Conservation (phyloP, 192 early-diverging fungal species). For the Coemansia sp. region DNA sequence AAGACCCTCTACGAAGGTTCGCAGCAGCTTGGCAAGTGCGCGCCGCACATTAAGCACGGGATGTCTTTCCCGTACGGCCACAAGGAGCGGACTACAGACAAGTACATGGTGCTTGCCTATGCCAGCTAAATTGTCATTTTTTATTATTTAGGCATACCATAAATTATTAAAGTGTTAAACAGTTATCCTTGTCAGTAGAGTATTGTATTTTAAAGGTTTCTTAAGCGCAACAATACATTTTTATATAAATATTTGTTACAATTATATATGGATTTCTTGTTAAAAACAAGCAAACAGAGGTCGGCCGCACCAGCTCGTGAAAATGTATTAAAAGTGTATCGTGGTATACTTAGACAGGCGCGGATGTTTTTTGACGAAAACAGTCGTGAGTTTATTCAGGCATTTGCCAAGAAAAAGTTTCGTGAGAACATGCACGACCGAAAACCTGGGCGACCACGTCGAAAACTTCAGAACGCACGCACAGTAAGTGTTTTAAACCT, state of each 20-base stretch:
- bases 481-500: slow-evolving; percentile 9
- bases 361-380: slow-evolving; percentile 43
- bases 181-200: too few relatives aligned
- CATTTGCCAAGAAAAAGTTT: slow-evolving; percentile 29
- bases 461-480: slow-evolving; percentile 19
- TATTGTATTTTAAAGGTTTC: neutral
- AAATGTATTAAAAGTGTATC: slow-evolving; percentile 19
- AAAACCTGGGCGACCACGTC: slow-evolving; percentile 8
- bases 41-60: slow-evolving; percentile 49
- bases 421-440: slow-evolving; percentile 23
- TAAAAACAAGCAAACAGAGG: slow-evolving; percentile 7
- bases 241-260: neutral
- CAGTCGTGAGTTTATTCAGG: slow-evolving; percentile 32
- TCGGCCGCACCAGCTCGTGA: neutral
- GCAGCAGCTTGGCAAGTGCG: slow-evolving; percentile 55
- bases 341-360: slow-evolving; percentile 37
- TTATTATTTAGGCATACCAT: neutral
- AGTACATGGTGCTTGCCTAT: slow-evolving; percentile 51
- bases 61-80: slow-evolving; percentile 51
- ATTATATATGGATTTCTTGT: slow-evolving; percentile 4
- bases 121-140: slow-evolving; percentile 6
- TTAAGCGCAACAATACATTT: neutral
- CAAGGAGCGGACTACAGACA: slow-evolving; percentile 44
- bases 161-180: too few relatives aligned
- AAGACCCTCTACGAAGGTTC: too few relatives aligned